Percentiles rank a stretch among this genome's conserved stretches.
phyloP scores from a whole-genome alignment of 345 rosid species.

The Sisymbrium irio region DNA sequence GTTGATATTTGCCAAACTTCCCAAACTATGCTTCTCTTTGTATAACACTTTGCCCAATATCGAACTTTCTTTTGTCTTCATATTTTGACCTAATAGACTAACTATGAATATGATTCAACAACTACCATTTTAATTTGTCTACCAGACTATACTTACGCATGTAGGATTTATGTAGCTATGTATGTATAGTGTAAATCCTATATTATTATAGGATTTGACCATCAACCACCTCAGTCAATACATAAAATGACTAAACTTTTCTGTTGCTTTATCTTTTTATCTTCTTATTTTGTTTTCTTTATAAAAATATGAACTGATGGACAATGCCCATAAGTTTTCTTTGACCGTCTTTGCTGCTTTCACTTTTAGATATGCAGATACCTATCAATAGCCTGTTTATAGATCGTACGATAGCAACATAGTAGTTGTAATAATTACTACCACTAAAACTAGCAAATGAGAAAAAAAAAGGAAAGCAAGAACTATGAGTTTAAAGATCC shows the following conservation, averaged over 20 bases:
- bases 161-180: too few relatives aligned
- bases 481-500: not conserved
- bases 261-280: not conserved
- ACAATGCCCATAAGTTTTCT: not conserved
- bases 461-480: not conserved
- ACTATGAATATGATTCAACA: not conserved
- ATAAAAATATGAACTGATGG: not conserved
- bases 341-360: not conserved
- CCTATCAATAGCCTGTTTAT: not conserved
- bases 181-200: too few relatives aligned
- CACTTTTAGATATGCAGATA: not conserved
- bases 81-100: not conserved
- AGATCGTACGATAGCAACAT: not conserved
- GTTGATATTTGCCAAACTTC: not conserved
- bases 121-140: not conserved
- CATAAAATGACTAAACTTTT: not conserved
- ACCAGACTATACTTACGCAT: too few relatives aligned
- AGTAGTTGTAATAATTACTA: not conserved
- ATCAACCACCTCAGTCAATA: not conserved
- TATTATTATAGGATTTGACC: not conserved
- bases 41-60: not conserved
- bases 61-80: not conserved
- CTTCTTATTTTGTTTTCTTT: not conserved
- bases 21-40: not conserved
- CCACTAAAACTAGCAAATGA: not conserved